phyloP scores from a whole-genome alignment of 192 early-diverging fungal species.

The Coemansia sp. region DNA sequence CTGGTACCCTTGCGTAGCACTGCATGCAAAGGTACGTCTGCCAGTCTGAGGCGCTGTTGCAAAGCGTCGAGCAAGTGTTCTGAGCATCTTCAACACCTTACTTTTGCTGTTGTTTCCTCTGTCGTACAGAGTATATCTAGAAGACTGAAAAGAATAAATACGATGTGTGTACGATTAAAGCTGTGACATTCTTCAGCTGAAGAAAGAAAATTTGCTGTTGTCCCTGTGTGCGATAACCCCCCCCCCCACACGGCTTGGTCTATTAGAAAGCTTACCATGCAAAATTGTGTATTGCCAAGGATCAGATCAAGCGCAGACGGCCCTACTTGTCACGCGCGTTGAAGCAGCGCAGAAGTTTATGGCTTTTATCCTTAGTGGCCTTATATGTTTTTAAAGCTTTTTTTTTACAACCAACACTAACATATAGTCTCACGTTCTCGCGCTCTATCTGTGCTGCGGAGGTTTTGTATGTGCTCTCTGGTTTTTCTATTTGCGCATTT shows the following conservation, averaged over 20 bases:
- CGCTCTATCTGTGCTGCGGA: not conserved
- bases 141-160: not conserved
- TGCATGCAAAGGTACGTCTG: slow-evolving; percentile 25
- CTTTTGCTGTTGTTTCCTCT: not conserved
- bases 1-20: slow-evolving; percentile 34
- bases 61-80: slow-evolving; percentile 22
- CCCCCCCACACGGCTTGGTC: not conserved
- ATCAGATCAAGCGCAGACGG: not conserved
- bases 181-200: not conserved
- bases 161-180: not conserved
- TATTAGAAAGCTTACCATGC: not conserved
- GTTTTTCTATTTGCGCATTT: not conserved
- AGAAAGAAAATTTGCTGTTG: slow-evolving; percentile 1
- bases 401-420: not conserved
- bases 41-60: slow-evolving; percentile 6
- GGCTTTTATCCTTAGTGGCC: not conserved
- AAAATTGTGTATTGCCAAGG: not conserved
- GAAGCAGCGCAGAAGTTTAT: not conserved
- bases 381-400: not conserved
- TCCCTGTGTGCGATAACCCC: not conserved
- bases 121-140: not conserved
- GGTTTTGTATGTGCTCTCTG: not conserved
- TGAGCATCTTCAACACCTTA: slow-evolving; percentile 15
- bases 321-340: not conserved
- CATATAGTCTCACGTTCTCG: not conserved